Base-by-base conservation (phyloP, 306 rosid genomes). In the Quercus variabilis region DNA sequence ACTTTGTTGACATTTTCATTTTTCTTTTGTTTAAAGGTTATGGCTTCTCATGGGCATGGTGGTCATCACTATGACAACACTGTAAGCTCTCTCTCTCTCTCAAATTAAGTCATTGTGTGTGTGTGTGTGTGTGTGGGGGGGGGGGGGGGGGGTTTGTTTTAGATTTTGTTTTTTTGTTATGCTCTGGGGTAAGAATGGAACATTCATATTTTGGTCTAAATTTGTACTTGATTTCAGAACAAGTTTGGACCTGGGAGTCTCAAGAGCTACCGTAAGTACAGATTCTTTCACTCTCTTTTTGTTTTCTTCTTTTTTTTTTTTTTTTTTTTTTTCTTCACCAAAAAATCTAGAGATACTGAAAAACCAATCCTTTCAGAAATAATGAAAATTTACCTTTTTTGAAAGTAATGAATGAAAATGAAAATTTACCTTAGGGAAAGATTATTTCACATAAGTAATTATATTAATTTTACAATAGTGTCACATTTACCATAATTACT, bases 161-260 rank as follows among this genome's bases (percentile, higher is more conserved):
- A 7, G 11, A 0, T 2, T 71, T 72, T 70, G 4, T 9, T 14
- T 21, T 6, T 1, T 54, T n/a, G 73, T 57, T 23, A 55, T 35
- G 6, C 2, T 62, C 67, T 7, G 31, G 28, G 51, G 74, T 28
- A 18, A 68, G 5, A 72, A 49, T 21, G 75, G 26, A 73, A 52
- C 71, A 43, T 77, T 33, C 6, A 17, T 31, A 4, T 10, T 0
- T 64, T 80, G 4, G 58, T 56, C 15, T 59, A 26, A 19, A 19
- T 80, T 79, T 77, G 25, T 57, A 2, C 35, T 15, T 74, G 72
- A 33, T 83, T 65, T 51, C 92, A 93, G 97, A 89, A 33, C 13
- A 79, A 76, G 26, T 85, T 51, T 83, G 97, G 98, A 83, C 90
- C 91, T 1, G 95, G 94, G 49, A 93, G 97, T 78, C 87, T 93